Base-by-base conservation (phyloP, 164 flowering plant genomes). In the Cinnamomum chago region DNA sequence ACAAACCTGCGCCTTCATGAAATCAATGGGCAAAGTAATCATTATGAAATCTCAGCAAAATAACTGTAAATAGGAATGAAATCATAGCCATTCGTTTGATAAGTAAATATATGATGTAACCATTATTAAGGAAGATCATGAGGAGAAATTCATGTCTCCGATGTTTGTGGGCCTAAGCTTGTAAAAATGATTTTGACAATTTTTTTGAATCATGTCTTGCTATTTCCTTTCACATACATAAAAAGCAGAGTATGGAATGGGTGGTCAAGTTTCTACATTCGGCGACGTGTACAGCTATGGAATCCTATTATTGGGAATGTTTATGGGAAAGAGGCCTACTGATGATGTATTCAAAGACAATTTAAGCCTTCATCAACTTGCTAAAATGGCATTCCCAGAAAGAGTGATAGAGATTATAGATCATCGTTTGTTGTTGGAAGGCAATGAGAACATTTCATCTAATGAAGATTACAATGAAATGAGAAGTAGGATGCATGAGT, bases 191-290 rank as follows among this genome's bases (percentile, higher is more conserved):
- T 25, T 25, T 25, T 25, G 27, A 24, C 25, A 24, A 24, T 0
- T 24, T 24, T 24, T 24, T 24, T 24, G 25, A 24, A 24, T 1
- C 25, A 0, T 24, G 25, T 24, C 25, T 0, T 24, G 25, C 0
- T 24, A 24, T 24, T 24, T 24, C 25, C 25, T 24, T 24, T 24
- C 25, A 24, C 27, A 27, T 27, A n/a, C n/a, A n/a, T n/a, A 2
- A 27, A 27, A 27, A 2, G 28, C 28, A 79, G 84, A 81, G 50
- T 82, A 77, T 69, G 86, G 84, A 17, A 58, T 77, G 60, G 79
- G 81, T 7, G 58, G 75, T 2, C 40, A 58, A 15, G 74, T 65
- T 12, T 70, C 81, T 5, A 73, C 78, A 10, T 23, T 67, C 13
- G 80, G 81, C 0, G 84, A 82, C 17, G 72, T 70, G 13, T 75